Evolutionary conservation across 495 filamentous ascomycete genomes (phyloP).

Genomic region (Saxophila tyrrhenica): DNA sequence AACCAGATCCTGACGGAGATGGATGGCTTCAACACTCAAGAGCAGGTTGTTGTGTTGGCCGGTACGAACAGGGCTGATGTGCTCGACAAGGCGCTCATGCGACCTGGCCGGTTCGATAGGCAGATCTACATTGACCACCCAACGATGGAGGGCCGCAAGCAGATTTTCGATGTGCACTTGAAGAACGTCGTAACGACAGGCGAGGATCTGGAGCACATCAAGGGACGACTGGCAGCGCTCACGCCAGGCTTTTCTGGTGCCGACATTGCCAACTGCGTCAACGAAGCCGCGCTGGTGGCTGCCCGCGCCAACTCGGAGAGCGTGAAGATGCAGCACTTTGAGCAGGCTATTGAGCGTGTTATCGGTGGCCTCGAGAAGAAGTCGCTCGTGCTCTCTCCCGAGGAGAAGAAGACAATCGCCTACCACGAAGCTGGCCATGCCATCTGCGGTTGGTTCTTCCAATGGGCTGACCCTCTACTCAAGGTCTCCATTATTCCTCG

Average conservation of each 20-base stretch:
- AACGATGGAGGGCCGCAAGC: conserved; percentile 91
- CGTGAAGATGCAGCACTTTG: conserved; percentile 82
- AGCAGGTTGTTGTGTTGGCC: conserved; percentile 95
- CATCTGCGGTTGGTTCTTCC: conserved; percentile 97
- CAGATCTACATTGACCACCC: conserved; percentile 88
- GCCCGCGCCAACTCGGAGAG: conserved; percentile 65
- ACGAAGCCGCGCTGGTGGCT: conserved; percentile 92
- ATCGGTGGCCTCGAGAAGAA: conserved; percentile 95
- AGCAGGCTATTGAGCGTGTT: conserved; percentile 93
- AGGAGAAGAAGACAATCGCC: conserved; percentile 88
- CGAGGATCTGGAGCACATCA: conserved; percentile 76
- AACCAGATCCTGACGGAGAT: conserved; percentile 99
- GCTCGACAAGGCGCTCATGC: conserved; percentile 89
- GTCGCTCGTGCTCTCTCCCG: conserved; percentile 78
- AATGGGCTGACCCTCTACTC: conserved; percentile 88
- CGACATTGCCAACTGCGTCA: conserved; percentile 96
- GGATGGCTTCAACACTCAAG: conserved; percentile 97
- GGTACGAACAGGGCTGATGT: conserved; percentile 93
- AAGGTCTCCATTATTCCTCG: conserved; percentile 98
- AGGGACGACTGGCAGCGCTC: conserved; percentile 76
- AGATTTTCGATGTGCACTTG: conserved; percentile 90
- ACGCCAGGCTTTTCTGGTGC: conserved; percentile 95
- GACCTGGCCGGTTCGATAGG: conserved; percentile 90
- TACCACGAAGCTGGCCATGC: conserved; percentile 98
- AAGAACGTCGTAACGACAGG: conserved; percentile 85